Base-by-base conservation (phyloP, 805 yeast genomes). In the Candida boleticola region DNA sequence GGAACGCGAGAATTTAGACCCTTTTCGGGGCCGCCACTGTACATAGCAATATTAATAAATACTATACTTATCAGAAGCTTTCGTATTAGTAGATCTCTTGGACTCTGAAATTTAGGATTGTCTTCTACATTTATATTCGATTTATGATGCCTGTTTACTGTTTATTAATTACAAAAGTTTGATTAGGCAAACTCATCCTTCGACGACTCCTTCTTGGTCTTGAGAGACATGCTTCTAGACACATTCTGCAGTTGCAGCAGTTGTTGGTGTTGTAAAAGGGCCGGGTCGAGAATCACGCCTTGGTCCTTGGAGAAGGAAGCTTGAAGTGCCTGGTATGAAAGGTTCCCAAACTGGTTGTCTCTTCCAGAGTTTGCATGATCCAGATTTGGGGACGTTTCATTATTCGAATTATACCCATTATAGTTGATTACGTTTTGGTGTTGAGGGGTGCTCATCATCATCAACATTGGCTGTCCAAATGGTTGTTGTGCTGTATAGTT, bases 371-470 rank as follows among this genome's bases (percentile, higher is more conserved):
- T 29, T 14, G 16, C 23, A 19, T 35, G 38, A 16, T 36, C 39
- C 32, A 17, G 23, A 19, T 25, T 25, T 16, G 30, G 32, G 9
- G 51, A 43, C 13, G 44, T 26, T 30, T 45, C 44, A n/a, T 45
- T 22, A 22, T 41, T 40, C 11, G 41, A 40, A 23, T 44, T 49
- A 26, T 51, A 46, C 11, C 39, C 32, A 9, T 16, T 45, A 43
- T 60, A 63, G 42, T 55, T 51, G 14, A 55, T 39, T 4, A 63
- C 48, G 40, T 52, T 54, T 26, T 59, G 66, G 45, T 66, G 72
- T 42, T 66, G 71, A 3, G 75, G 75, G 4, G 75, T 69, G 39
- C 73, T 67, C 71, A 69, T 65, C 60, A 63, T 55, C 68, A 64
- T 65, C 65, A 60, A 56, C 48, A 43, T 45, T 37, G 42, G 39